These are phyloP conservation scores for Diaporthe sp. DNA, from an alignment of 2,329 filamentous ascomycete genomes.

Conservation along the genomic window DNA sequence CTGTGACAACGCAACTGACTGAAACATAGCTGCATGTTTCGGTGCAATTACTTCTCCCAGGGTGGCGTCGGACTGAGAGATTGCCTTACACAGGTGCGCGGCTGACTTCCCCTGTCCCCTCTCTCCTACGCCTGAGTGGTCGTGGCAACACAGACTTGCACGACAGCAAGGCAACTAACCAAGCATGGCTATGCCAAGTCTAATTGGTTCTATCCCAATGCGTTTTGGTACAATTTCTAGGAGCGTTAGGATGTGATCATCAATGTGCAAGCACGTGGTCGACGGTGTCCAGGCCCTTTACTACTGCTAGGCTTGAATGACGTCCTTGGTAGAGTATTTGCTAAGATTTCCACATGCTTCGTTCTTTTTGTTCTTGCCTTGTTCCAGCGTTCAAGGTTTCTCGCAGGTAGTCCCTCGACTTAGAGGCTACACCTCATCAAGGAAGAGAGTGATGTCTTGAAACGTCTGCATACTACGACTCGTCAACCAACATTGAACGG, in stretches of 20 bases:
- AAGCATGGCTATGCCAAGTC: background rate
- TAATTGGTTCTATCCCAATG: background rate
- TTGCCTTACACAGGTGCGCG: conserved; percentile 18
- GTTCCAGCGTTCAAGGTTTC: background rate
- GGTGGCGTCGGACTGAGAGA: background rate
- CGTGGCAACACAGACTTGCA: conserved; percentile 12
- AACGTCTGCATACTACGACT: background rate
- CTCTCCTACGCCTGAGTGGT: background rate
- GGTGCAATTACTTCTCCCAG: background rate
- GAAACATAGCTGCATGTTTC: conserved; percentile 28
- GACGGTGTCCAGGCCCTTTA: background rate
- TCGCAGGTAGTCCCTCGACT: background rate
- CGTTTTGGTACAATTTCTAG: background rate
- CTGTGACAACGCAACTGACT: background rate
- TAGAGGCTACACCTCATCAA: background rate
- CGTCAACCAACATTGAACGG: background rate
- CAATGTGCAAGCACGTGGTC: background rate
- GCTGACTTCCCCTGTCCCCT: background rate
- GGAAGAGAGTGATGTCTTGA: background rate
- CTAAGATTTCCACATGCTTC: background rate
- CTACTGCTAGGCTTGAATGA: background rate
- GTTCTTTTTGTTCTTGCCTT: background rate
- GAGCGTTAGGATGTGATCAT: background rate
- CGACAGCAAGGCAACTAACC: conserved; percentile 14
- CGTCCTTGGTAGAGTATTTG: too few relatives aligned